Percentiles rank a stretch among this genome's conserved stretches.
phyloP scores from a whole-genome alignment of 1,284 basidiomycete species.

The Leucoagaricus sp. region DNA sequence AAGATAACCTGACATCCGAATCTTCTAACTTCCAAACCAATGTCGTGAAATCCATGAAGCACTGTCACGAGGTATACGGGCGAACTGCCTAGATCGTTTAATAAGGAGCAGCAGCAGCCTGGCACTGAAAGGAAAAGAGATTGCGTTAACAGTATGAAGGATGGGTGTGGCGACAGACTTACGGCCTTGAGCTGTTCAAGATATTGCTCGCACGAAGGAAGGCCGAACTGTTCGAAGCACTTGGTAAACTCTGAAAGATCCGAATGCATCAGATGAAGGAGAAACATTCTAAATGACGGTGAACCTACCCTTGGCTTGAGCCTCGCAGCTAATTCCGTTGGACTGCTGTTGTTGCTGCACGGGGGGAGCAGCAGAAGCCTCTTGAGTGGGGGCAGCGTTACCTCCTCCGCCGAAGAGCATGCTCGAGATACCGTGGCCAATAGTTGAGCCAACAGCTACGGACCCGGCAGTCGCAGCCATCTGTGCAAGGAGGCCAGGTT shows the following conservation, averaged over 20 bases:
- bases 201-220: slow-evolving; percentile 78
- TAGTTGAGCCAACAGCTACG: slow-evolving; percentile 81
- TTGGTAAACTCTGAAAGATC: slow-evolving; percentile 62
- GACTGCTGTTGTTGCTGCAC: slow-evolving; percentile 48
- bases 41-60: too few species aligned
- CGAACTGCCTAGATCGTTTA: slow-evolving; percentile 15
- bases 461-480: slow-evolving; percentile 91
- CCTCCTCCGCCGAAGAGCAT: slow-evolving; percentile 80
- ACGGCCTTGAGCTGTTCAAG: slow-evolving; percentile 84
- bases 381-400: slow-evolving; percentile 43
- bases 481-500: slow-evolving; percentile 71
- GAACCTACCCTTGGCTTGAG: slow-evolving; percentile 69
- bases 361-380: slow-evolving; percentile 45
- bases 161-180: slow-evolving; percentile 33
- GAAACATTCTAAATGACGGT: slow-evolving; percentile 7
- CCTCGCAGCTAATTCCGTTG: slow-evolving; percentile 56
- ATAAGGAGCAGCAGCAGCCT: slow-evolving; percentile 63
- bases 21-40: too few species aligned
- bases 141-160: slow-evolving; percentile 12
- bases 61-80: background rate
- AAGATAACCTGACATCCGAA: too few species aligned
- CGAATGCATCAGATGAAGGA: background rate
- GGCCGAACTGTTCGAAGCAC: slow-evolving; percentile 77
- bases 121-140: slow-evolving; percentile 51
- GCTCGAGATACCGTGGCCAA: slow-evolving; percentile 81